Evolutionary conservation across 441 rosid species (phyloP).

Genomic region (Flueggea neowawraea): DNA sequence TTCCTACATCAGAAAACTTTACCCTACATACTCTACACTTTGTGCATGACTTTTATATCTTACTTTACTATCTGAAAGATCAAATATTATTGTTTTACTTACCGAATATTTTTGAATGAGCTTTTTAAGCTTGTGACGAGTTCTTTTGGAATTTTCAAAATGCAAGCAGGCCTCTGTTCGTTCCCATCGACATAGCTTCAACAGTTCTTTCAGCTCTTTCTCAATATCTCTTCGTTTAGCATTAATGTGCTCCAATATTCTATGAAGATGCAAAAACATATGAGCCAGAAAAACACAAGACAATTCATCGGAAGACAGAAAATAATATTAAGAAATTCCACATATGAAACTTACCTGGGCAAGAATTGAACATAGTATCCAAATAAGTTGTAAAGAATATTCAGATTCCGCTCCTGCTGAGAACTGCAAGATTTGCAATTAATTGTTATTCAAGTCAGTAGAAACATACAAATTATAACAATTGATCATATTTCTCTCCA

Average conservation of each 20-base stretch:
- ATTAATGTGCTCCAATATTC: slow-evolving; percentile 68
- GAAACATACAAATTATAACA: too few relatives aligned
- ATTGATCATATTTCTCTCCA: too few relatives aligned
- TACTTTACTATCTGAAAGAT: too few relatives aligned
- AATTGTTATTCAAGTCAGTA: too few relatives aligned
- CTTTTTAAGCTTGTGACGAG: slow-evolving; percentile 78
- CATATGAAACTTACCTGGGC: slow-evolving; percentile 59
- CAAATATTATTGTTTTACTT: slow-evolving; percentile 22
- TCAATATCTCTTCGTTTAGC: slow-evolving; percentile 51
- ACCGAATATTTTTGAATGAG: slow-evolving; percentile 79
- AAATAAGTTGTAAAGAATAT: slow-evolving; percentile 77
- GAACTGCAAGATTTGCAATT: slow-evolving; percentile 38
- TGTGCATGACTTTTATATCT: too few relatives aligned
- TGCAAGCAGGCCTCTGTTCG: slow-evolving; percentile 53
- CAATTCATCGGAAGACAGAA: slow-evolving; percentile 7
- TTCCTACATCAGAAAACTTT: too few relatives aligned
- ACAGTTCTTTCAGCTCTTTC: slow-evolving; percentile 60
- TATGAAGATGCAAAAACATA: slow-evolving; percentile 26
- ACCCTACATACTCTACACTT: too few relatives aligned
- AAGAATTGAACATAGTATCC: slow-evolving; percentile 90
- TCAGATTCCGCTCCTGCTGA: slow-evolving; percentile 53
- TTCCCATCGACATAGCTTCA: slow-evolving; percentile 86
- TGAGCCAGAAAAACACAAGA: slow-evolving; percentile 21
- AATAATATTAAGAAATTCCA: slow-evolving; percentile 1
- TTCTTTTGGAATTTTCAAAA: slow-evolving; percentile 57